Conservation (phyloP, 306 rosid genomes). For the Medicago arabica region DNA sequence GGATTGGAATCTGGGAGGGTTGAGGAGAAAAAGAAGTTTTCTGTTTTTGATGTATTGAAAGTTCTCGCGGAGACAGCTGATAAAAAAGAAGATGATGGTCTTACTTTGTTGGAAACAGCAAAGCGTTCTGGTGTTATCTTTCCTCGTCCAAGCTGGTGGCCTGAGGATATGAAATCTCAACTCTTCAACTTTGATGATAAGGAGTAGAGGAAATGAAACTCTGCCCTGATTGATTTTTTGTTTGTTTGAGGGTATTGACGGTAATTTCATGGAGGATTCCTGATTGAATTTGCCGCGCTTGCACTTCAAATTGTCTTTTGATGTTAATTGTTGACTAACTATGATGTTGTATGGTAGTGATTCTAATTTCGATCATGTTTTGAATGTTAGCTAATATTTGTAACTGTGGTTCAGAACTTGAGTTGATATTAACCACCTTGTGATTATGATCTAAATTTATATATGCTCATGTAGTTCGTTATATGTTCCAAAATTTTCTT, state of each 20-base stretch:
- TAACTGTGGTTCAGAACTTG: background rate
- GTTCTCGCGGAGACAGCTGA: background rate
- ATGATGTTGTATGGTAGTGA: background rate
- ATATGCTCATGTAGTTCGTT: background rate
- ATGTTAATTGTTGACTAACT: background rate
- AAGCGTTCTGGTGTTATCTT: constrained; percentile 47
- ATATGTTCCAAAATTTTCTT: background rate
- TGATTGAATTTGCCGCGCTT: background rate
- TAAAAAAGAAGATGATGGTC: background rate
- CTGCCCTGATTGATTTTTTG: background rate
- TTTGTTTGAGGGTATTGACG: background rate
- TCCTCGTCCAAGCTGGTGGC: constrained; percentile 51
- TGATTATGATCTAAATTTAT: background rate
- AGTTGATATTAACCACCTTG: background rate
- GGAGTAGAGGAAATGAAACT: background rate
- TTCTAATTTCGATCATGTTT: background rate
- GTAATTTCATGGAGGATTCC: background rate
- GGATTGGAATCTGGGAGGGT: background rate
- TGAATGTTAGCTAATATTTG: background rate
- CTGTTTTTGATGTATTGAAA: constrained; percentile 45
- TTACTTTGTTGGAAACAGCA: constrained; percentile 36
- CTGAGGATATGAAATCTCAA: background rate
- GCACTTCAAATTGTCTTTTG: background rate
- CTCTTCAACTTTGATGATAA: background rate
- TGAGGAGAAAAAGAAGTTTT: background rate